A percentile compares a stretch with the other conserved stretches of the same genome.
Conservation (phyloP, 495 filamentous ascomycete species). For the Penicillium diatomitis region DNA sequence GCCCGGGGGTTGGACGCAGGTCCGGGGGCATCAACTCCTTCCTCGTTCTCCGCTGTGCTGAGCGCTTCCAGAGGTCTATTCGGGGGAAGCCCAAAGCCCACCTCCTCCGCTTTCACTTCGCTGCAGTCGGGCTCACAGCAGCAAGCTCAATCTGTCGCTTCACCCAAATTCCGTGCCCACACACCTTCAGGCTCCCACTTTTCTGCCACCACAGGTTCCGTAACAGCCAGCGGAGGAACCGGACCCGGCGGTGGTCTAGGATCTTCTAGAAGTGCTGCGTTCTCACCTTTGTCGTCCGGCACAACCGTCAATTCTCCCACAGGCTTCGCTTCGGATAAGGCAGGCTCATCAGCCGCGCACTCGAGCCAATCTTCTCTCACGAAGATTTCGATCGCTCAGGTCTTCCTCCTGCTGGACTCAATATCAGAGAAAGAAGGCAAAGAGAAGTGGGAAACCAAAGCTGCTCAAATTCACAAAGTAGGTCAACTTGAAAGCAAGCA, state of each 20-base stretch:
- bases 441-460: conserved; percentile 88
- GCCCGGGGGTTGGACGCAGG: conserved; percentile 38
- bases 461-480: conserved; percentile 86
- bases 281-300: conserved; percentile 54
- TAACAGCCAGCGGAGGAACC: conserved; percentile 50
- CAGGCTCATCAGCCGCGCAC: conserved; percentile 33
- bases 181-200: conserved; percentile 52
- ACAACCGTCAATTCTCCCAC: conserved; percentile 55
- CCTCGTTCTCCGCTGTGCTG: conserved; percentile 49
- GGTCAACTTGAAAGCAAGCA: conserved; percentile 7
- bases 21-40: conserved; percentile 39
- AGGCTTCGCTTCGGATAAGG: conserved; percentile 45
- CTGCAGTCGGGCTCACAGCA: conserved; percentile 54
- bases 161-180: conserved; percentile 50
- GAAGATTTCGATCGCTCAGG: conserved; percentile 89
- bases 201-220: conserved; percentile 45
- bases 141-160: conserved; percentile 45
- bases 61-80: conserved; percentile 40
- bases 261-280: conserved; percentile 48
- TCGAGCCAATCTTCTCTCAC: conserved; percentile 47
- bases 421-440: conserved; percentile 86
- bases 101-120: conserved; percentile 43
- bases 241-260: conserved; percentile 50
- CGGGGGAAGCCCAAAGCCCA: conserved; percentile 42
- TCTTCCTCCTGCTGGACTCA: conserved; percentile 85